Base-by-base conservation (phyloP, 495 filamentous ascomycete species). In the Chlorociboria aeruginascens region DNA sequence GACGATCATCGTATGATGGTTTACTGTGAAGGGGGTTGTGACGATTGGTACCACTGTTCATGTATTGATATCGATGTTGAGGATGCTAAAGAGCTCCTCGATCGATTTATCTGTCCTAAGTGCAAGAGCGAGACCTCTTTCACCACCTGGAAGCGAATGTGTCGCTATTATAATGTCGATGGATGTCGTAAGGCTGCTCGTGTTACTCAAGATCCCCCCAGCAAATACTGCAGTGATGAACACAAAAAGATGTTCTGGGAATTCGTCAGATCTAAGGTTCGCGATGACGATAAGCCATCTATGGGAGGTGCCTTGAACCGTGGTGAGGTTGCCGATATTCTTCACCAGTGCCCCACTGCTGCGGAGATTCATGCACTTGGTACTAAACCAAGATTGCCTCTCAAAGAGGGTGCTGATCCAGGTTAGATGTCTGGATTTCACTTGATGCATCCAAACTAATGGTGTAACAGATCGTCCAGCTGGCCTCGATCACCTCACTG, bases 1-100 rank as follows among this genome's bases (percentile, higher is more conserved):
- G 82, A 86, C 55, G 81, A 84, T 51, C 81, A 84, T 53, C 80
- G 72, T 9, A 83, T 80, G 76, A 86, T 86, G 82, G 82, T 86
- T 54, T 78, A 65, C 4, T 86, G 82, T 51, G 81, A 86, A 55
- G 80, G 79, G 11, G 74, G 67, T 6, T 86, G 82, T 50, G 77
- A 85, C 28, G 82, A 85, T 57, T 86, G 82, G 82, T 86, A 76
- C 50, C 82, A 86, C 57, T 78, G 79, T 25, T 73, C 72, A 39
- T 86, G 82, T 52, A 75, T 86, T 35, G 68, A 76, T 49, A 76
- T 86, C 52, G 66, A 71, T 40, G 70, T 75, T 37, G 63, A 69
- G 46, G 77, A 83, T 50, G 78, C 73, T 6, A 70, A 81, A 20
- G 47, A 50, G 30, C 44, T 59, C 13, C 60, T 85, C 56, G 79